Evolutionary conservation across 2,329 filamentous ascomycete species (phyloP).

Genomic region (Fusarium sp.): DNA sequence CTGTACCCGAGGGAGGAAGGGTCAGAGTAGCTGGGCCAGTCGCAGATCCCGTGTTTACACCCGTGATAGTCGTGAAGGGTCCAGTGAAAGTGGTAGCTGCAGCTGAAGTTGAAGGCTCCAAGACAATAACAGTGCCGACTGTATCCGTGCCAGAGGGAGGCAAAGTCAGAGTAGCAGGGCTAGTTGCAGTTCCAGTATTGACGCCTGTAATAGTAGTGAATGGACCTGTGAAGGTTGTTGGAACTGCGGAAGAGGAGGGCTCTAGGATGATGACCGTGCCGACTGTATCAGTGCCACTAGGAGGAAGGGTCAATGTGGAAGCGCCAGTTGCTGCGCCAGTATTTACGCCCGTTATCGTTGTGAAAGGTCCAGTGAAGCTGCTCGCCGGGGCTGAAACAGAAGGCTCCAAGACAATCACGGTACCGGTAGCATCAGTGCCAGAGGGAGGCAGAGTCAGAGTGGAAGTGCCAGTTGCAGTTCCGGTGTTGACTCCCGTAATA

Average conservation of each 20-base stretch:
- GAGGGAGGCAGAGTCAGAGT: neutral
- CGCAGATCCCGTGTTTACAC: neutral
- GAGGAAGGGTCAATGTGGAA: neutral
- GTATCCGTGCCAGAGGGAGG: neutral
- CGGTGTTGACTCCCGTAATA: neutral
- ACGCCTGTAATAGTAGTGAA: neutral
- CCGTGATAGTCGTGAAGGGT: neutral
- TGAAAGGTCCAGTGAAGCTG: neutral
- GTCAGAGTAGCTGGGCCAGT: neutral
- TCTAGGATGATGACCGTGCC: neutral
- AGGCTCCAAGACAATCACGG: neutral
- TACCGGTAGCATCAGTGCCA: neutral
- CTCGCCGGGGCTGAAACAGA: neutral
- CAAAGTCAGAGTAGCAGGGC: neutral
- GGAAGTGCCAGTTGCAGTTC: neutral
- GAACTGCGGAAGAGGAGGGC: neutral
- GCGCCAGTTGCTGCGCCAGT: neutral
- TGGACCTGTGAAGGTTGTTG: neutral
- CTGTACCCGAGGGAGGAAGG: neutral
- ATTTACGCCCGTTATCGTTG: neutral
- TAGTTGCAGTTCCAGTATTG: neutral
- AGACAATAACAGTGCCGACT: neutral
- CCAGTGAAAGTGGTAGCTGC: neutral
- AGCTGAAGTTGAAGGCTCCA: neutral
- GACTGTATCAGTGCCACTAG: neutral